A percentile compares a stretch with the other conserved stretches of the same genome.
phyloP scores from a whole-genome alignment of 441 rosid genomes.

The Codiaeum variegatum region DNA sequence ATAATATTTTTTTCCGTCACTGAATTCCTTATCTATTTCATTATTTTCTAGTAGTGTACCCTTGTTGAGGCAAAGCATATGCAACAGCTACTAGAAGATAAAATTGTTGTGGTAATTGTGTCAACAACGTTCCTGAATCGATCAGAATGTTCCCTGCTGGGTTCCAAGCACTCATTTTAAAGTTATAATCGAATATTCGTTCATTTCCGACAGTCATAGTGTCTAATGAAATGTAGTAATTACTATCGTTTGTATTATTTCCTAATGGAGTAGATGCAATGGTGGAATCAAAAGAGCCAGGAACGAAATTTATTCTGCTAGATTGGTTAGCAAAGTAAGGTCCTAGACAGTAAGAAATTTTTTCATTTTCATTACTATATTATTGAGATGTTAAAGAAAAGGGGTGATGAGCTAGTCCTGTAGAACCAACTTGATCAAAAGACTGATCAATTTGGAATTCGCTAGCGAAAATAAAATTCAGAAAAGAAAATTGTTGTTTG shows the following conservation, averaged over 20 bases:
- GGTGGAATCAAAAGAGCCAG: neutral
- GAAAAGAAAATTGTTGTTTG: neutral
- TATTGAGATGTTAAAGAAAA: neutral
- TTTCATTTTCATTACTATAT: neutral
- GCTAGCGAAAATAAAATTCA: neutral
- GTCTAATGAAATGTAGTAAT: neutral
- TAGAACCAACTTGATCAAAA: neutral
- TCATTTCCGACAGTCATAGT: neutral
- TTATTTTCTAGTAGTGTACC: too few relatives aligned
- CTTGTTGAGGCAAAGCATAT: neutral
- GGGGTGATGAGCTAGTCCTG: neutral
- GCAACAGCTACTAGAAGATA: neutral
- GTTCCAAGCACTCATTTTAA: neutral
- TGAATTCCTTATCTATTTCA: too few relatives aligned
- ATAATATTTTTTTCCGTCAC: too few relatives aligned
- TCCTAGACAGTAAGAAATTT: constrained; percentile 7
- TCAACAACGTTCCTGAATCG: neutral
- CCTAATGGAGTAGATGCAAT: neutral
- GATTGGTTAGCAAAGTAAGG: neutral
- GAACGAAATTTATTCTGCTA: neutral
- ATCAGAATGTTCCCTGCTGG: neutral
- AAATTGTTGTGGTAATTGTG: neutral
- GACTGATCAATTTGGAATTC: neutral
- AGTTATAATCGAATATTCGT: neutral
- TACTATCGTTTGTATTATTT: neutral